These are phyloP conservation scores for Phytophthora quininea DNA, from an alignment of 352 stramenopile species.

Conservation along the genomic window DNA sequence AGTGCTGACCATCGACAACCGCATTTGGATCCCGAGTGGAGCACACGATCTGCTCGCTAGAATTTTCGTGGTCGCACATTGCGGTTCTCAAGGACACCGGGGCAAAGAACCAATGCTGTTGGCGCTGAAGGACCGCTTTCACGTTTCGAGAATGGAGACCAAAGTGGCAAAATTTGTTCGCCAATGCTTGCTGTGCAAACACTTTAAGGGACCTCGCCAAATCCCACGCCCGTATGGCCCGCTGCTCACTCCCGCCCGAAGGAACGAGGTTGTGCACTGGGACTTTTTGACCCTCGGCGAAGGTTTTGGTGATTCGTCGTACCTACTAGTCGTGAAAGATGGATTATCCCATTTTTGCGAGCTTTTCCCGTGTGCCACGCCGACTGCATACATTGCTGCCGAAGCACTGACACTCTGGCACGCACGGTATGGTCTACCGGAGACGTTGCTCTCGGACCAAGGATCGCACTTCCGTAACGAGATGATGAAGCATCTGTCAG, in stretches of 20 bases:
- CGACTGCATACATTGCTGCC: constrained; percentile 9
- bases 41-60: constrained; percentile 9
- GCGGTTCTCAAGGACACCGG: constrained; percentile 14
- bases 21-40: constrained; percentile 3
- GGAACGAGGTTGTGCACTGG: constrained; percentile 24
- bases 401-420: constrained; percentile 11
- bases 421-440: constrained; percentile 6
- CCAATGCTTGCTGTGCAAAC: constrained; percentile 16
- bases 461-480: constrained; percentile 26
- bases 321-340: constrained; percentile 7
- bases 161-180: constrained; percentile 5
- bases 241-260: not conserved
- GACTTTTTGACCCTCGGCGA: constrained; percentile 13
- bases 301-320: not conserved
- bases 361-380: constrained; percentile 11
- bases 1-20: not conserved
- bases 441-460: constrained; percentile 22
- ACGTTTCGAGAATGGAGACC: not conserved
- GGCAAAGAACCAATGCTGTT: constrained; percentile 7
- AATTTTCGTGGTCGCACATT: constrained; percentile 17
- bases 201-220: constrained; percentile 8
- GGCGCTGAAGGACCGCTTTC: constrained; percentile 1
- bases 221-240: constrained; percentile 15
- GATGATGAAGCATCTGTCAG: constrained; percentile 9
- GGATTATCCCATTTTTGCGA: constrained; percentile 18